phyloP scores from a whole-genome alignment of 2,329 filamentous ascomycete species.

The Sporothrix variecibatus region DNA sequence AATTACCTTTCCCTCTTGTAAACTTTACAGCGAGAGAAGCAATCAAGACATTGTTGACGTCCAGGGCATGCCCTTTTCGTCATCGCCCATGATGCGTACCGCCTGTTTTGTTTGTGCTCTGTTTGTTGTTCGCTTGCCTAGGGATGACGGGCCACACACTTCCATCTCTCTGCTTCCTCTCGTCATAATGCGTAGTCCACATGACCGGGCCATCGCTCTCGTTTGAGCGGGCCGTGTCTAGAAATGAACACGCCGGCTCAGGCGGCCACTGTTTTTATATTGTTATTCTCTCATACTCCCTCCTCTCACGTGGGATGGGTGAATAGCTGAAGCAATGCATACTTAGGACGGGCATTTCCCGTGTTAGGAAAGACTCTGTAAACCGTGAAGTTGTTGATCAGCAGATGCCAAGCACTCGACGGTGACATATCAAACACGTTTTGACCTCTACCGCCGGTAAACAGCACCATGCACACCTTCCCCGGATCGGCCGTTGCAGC shows the following conservation, averaged over 20 bases:
- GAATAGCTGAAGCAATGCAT: not conserved
- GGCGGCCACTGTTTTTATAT: not conserved
- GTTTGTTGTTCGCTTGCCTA: not conserved
- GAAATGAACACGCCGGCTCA: not conserved
- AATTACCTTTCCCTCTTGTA: not conserved
- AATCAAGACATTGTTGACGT: too few species aligned
- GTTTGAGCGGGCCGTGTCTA: not conserved
- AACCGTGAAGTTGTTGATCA: not conserved
- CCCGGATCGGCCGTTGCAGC: slow-evolving; percentile 17
- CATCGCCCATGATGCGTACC: not conserved
- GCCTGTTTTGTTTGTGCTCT: not conserved
- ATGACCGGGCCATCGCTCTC: not conserved
- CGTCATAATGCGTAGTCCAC: not conserved
- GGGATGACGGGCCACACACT: not conserved
- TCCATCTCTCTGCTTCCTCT: not conserved
- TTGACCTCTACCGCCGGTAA: not conserved
- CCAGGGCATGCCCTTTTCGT: not conserved
- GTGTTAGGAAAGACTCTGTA: not conserved
- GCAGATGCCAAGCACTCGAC: not conserved
- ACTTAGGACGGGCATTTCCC: not conserved
- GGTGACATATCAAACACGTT: not conserved
- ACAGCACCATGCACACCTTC: not conserved
- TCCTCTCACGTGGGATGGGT: not conserved
- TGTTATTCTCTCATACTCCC: not conserved
- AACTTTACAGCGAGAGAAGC: too few species aligned